Evolutionary conservation across 2,329 filamentous ascomycete genomes (phyloP).

Genomic region (Chrysoporthe cubensis): DNA sequence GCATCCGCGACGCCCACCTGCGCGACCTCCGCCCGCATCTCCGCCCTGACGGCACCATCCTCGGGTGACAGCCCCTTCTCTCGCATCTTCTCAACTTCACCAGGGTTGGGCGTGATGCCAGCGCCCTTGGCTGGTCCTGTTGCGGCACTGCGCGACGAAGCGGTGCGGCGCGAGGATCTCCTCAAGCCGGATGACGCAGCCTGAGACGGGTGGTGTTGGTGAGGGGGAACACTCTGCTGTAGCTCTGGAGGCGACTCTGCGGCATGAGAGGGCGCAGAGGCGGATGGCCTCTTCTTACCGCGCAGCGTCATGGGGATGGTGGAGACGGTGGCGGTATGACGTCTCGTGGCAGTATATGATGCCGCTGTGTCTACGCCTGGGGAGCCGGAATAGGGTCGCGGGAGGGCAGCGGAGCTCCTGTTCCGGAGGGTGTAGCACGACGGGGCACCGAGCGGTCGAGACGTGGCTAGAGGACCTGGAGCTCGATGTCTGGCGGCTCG

Average conservation of each 20-base stretch:
- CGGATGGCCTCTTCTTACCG: conserved; percentile 11
- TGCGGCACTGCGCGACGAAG: background rate
- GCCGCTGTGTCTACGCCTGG: background rate
- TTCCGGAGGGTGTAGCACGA: background rate
- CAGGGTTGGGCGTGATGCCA: background rate
- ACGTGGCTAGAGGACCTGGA: conserved; percentile 10
- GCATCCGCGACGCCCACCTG: conserved; percentile 43
- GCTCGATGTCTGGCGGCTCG: conserved; percentile 11
- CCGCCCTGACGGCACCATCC: background rate
- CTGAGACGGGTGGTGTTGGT: background rate
- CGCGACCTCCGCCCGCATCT: background rate
- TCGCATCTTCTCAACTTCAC: conserved; percentile 2
- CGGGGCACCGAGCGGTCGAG: conserved; percentile 1
- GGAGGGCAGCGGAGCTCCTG: conserved; percentile 7
- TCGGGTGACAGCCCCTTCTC: background rate
- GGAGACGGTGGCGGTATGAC: conserved; percentile 20
- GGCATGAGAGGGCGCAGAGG: background rate
- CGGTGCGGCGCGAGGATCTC: conserved; percentile 20
- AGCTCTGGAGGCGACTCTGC: background rate
- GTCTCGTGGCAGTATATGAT: conserved; percentile 11
- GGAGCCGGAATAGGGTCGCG: background rate
- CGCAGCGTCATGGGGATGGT: conserved; percentile 22
- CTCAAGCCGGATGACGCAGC: background rate
- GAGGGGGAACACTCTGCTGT: background rate
- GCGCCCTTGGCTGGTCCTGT: background rate